A percentile compares a stretch with the other conserved stretches of the same genome.
These are phyloP conservation scores for Trichoderma oligosporum DNA, from an alignment of 2,329 filamentous ascomycete genomes.

Conservation along the genomic window DNA sequence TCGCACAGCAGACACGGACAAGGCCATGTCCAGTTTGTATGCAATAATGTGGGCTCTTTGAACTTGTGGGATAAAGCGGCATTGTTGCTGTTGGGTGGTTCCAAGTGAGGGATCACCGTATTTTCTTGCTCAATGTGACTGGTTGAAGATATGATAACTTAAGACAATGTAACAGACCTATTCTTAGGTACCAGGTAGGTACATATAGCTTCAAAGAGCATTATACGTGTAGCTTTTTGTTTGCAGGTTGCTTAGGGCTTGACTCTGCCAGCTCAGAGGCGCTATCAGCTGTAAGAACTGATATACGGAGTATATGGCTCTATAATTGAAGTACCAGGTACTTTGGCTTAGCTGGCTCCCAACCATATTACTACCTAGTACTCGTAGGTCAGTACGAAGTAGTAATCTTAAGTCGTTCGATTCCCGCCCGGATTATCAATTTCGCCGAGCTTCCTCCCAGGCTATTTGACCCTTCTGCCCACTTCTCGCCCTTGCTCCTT, in stretches of 20 bases:
- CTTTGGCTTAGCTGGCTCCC: no score
- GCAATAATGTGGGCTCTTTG: conserved; percentile 6
- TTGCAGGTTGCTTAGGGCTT: no score
- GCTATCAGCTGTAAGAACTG: no score
- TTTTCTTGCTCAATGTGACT: neutral
- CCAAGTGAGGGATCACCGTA: neutral
- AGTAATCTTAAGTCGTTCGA: no score
- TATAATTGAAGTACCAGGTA: no score
- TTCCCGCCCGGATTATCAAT: conserved; percentile 6
- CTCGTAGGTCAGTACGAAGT: no score
- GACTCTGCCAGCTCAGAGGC: no score
- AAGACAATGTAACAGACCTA: no score
- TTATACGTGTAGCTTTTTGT: neutral
- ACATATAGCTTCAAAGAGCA: neutral
- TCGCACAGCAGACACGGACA: neutral
- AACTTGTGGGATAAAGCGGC: neutral
- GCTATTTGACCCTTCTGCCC: neutral
- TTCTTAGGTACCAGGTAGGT: no score
- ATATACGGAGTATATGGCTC: no score
- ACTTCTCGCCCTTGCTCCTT: conserved; percentile 4
- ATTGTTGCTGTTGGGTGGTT: conserved; percentile 11
- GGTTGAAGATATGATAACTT: neutral
- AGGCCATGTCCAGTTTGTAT: neutral
- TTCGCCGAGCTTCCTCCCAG: neutral
- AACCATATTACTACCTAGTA: no score